Base-by-base conservation (phyloP, 345 rosid species). In the Corchorus olitorius region DNA sequence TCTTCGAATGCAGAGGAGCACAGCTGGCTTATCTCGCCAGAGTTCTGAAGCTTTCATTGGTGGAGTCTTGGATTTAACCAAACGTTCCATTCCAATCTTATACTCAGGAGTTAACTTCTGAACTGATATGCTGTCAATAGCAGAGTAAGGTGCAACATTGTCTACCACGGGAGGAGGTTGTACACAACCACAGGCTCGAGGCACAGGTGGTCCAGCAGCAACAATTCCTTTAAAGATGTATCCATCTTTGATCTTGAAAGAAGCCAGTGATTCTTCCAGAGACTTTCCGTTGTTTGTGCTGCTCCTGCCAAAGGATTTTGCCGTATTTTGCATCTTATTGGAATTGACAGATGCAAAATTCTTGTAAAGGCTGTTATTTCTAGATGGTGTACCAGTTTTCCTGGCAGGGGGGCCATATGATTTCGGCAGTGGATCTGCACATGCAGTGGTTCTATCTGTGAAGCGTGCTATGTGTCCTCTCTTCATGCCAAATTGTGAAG, bases 401-500 rank as follows among this genome's bases (percentile, higher is more conserved):
- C 85, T 72, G 45, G 63, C 53, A 20, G 79, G 37, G 35, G 65
- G 50, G 58, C 53, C 27, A 20, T 74, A 50, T 61, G 81, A 54
- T 77, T 75, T 82, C 58, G 83, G 84, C 54, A 43, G 49, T 46
- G 90, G 82, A 13, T 85, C 92, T 4, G 65, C 35, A 74, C 89
- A 86, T 48, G 86, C 71, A 41, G 60, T 67, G 14, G 79, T 84
- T 77, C 87, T 82, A 84, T 85, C 84, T 49, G 75, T 59, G 74
- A 88, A 86, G 49, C 92, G 90, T 50, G 90, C 93, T 0, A 78
- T 37, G 49, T 88, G 93, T 34, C 92, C 95, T 69, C 93, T 84
- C 81, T 88, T 91, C 91, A 91, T 84, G 39, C 87, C 85, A 73
- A 88, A 85, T 70, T 79, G 87, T 13, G 86, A 76, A n/a, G 86